Evolutionary conservation across 768 basidiomycete species (phyloP).

Genomic region (Mrakia gelida): DNA sequence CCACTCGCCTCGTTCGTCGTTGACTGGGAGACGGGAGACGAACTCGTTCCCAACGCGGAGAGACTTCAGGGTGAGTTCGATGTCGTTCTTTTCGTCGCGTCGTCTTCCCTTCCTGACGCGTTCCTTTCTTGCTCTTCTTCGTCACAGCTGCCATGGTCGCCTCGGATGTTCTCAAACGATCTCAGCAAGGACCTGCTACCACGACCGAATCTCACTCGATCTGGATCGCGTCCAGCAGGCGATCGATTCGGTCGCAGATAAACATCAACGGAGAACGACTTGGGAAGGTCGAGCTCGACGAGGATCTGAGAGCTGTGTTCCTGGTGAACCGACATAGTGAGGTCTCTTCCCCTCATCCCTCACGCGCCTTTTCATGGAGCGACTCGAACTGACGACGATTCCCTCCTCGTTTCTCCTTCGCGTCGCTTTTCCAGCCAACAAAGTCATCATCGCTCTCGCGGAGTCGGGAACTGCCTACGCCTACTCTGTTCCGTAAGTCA

Average conservation of each 20-base stretch:
- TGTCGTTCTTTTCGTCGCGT: conserved; percentile 32
- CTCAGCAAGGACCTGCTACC: conserved; percentile 47
- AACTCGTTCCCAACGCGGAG: conserved; percentile 31
- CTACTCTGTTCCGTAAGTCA: conserved; percentile 39
- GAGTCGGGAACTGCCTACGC: conserved; percentile 39
- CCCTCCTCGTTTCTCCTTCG: neutral
- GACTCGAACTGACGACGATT: neutral
- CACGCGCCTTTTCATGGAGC: neutral
- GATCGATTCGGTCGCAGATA: conserved; percentile 56
- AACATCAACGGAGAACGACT: conserved; percentile 65
- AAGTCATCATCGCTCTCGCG: conserved; percentile 41
- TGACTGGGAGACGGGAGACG: conserved; percentile 37
- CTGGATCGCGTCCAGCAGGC: conserved; percentile 57
- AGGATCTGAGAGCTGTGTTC: conserved; percentile 52
- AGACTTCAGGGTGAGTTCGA: conserved; percentile 33
- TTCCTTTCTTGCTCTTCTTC: conserved; percentile 26
- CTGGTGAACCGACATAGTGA: conserved; percentile 59
- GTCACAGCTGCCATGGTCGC: conserved; percentile 35
- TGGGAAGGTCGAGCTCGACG: conserved; percentile 64
- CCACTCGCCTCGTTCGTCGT: conserved; percentile 45
- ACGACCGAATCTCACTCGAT: conserved; percentile 42
- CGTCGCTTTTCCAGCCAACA: conserved; percentile 36
- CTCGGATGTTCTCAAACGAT: conserved; percentile 44
- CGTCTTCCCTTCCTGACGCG: conserved; percentile 23
- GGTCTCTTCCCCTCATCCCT: conserved; percentile 30